Percentiles rank a stretch among this genome's conserved stretches.
phyloP scores from a whole-genome alignment of 768 basidiomycete species.

The Obba rivulosa region DNA sequence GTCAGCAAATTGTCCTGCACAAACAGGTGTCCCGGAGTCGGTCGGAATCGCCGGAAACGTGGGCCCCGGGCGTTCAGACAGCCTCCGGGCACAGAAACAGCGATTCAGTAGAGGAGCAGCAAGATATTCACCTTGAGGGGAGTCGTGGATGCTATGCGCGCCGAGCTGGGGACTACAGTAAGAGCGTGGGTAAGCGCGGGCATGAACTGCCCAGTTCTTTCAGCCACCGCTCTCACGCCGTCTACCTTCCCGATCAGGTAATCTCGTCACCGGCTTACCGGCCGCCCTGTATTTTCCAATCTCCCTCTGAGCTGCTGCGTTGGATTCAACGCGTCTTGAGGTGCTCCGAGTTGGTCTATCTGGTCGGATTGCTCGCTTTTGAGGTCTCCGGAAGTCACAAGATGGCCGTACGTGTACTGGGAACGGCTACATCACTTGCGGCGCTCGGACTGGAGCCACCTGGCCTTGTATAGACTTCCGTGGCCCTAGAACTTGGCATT shows the following conservation, averaged over 20 bases:
- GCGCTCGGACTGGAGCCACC: too few relatives aligned
- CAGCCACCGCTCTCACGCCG: conserved; percentile 36
- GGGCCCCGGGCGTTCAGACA: not conserved
- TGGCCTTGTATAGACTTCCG: too few relatives aligned
- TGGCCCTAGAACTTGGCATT: too few relatives aligned
- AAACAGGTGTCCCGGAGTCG: conserved; percentile 1
- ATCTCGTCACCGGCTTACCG: not conserved
- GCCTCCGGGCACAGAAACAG: conserved; percentile 8
- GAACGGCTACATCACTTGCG: too few relatives aligned
- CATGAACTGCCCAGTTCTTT: conserved; percentile 35
- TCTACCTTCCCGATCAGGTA: conserved; percentile 8
- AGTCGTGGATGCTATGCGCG: conserved; percentile 26
- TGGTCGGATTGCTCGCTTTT: too few relatives aligned
- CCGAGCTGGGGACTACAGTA: conserved; percentile 17
- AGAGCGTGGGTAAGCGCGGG: conserved; percentile 25
- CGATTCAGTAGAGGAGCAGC: not conserved
- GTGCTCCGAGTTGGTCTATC: too few relatives aligned
- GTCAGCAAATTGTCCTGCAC: conserved; percentile 12
- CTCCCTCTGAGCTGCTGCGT: too few relatives aligned
- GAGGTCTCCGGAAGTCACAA: too few relatives aligned
- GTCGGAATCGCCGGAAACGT: conserved; percentile 1
- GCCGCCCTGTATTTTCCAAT: too few relatives aligned
- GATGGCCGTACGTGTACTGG: too few relatives aligned
- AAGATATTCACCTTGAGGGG: conserved; percentile 33
- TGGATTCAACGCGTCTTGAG: too few relatives aligned